A percentile compares a stretch with the other conserved stretches of the same genome.
phyloP scores from a whole-genome alignment of 176 grass and related monocot genomes.

The Rhipidocladum racemiflorum region DNA sequence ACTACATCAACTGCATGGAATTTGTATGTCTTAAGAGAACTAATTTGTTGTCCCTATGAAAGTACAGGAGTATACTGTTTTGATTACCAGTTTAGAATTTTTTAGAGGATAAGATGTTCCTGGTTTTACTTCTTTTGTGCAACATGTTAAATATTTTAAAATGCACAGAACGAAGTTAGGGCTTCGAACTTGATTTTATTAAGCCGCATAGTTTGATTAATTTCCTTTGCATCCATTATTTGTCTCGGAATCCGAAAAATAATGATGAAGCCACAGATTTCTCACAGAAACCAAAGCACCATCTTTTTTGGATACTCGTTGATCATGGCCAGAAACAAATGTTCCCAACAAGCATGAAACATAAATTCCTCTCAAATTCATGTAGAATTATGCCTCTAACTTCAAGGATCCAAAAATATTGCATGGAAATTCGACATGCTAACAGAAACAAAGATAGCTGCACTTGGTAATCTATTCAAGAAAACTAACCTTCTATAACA shows the following conservation, averaged over 20 bases:
- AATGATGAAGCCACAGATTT: neutral
- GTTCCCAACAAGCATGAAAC: neutral
- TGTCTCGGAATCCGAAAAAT: neutral
- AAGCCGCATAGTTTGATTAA: neutral
- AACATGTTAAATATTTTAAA: neutral
- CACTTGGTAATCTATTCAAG: constrained; percentile 1
- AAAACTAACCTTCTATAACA: neutral
- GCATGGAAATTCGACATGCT: neutral
- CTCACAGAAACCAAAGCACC: neutral
- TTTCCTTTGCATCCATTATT: neutral
- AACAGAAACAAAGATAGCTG: neutral
- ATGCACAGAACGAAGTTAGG: neutral
- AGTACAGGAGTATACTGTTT: neutral
- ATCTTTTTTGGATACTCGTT: neutral
- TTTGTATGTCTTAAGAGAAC: neutral
- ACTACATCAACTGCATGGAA: neutral
- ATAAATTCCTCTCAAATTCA: neutral
- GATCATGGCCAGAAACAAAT: neutral
- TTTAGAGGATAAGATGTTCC: neutral
- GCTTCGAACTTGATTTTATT: neutral
- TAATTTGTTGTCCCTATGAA: neutral
- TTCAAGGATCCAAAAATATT: neutral
- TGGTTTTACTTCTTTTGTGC: neutral
- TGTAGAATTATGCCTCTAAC: neutral
- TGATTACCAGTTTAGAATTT: neutral